Base-by-base conservation (phyloP, 495 filamentous ascomycete genomes). In the Coniosporium apollinis region DNA sequence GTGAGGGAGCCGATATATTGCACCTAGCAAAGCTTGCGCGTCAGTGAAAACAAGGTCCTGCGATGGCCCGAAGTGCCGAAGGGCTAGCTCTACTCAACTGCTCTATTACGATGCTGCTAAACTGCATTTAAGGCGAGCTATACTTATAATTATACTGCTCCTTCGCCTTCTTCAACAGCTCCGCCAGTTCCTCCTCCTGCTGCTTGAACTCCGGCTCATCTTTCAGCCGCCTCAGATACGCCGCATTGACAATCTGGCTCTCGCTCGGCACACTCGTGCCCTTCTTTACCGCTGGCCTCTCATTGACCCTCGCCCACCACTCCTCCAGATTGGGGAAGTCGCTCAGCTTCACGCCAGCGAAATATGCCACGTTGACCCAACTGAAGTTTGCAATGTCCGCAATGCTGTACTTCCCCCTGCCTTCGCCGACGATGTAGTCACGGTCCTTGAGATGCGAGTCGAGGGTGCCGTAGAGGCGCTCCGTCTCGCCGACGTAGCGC, bases 401-500 rank as follows among this genome's bases (percentile, higher is more conserved):
- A 28, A 52, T 56, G 36, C 34, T 42, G 46, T 54, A 58, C 38
- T 54, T 56, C 31, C 46, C 46, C 13, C 25, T 22, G 11, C 30
- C 42, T 16, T 10, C 9, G 13, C 55, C 55, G 10, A 54, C 55
- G 33, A 58, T 39, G 33, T 56, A 58, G 14, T 54, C 42, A 5
- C 37, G 42, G 33, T 37, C 32, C 22, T 42, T 43, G 19, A 58
- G 47, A n/a, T 46, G 52, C 15, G 34, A 35, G 38, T 58, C 51
- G 21, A 58, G 48, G 20, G 56, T 48, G 14, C 55, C 55, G 29
- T 43, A 51, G 8, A 58, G 46, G 5, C 55, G 47, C 39, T 58
- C 55, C 1, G 52, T 52, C 35, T 58, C 55, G 34, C 55, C 52
- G 4, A 46, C 41, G 38, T 54, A 58, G 15, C 55, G 45, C 34